Conservation (phyloP, 2,329 filamentous ascomycete species). For the Fusarium papillatum region DNA sequence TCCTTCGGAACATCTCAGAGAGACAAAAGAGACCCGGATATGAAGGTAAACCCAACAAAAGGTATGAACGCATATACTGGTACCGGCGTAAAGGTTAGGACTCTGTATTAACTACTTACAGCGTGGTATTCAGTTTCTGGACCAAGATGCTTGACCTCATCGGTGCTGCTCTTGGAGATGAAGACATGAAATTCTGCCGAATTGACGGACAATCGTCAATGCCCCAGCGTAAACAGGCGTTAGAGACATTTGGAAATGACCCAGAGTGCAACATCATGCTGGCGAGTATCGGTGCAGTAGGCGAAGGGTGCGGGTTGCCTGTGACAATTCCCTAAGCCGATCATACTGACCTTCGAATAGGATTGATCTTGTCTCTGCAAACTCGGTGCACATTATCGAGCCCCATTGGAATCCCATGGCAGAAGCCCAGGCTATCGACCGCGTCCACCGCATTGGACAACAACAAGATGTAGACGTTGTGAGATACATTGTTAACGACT, state of each 20-base stretch:
- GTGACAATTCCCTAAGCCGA: not conserved
- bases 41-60: not conserved
- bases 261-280: not conserved
- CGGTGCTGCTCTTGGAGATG: not conserved
- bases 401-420: not conserved
- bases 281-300: not conserved
- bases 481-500: not conserved
- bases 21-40: not conserved
- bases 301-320: not conserved
- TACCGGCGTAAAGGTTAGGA: not conserved
- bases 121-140: not conserved
- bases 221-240: not conserved
- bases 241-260: not conserved
- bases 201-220: not conserved
- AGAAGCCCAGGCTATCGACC: not conserved
- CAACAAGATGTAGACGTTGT: not conserved
- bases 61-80: not conserved
- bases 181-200: not conserved
- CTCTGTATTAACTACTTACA: not conserved
- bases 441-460: not conserved
- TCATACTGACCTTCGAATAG: not conserved
- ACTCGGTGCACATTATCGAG: not conserved
- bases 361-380: not conserved
- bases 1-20: not conserved
- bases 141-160: not conserved